A percentile compares a stretch with the other conserved stretches of the same genome.
phyloP scores from a whole-genome alignment of 23 red algal genomes.

The Agarophyton chilense region DNA sequence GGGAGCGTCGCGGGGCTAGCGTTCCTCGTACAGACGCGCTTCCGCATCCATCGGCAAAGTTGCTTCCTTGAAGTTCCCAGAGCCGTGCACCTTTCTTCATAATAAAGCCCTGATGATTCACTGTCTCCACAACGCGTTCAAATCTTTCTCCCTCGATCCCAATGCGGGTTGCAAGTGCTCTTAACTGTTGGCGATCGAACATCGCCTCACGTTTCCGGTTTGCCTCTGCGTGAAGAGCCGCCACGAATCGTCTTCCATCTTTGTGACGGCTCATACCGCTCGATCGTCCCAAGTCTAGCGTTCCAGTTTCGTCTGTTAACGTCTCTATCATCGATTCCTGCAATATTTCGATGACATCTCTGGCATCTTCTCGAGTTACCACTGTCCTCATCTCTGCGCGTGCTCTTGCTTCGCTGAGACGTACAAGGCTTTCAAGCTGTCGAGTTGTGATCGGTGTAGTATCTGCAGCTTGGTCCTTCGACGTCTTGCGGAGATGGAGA shows the following conservation, averaged over 20 bases:
- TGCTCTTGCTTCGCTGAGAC: conserved; percentile 91
- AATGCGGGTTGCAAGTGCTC: conserved; percentile 59
- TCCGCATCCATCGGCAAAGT: conserved; percentile 31
- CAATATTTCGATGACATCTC: conserved; percentile 93
- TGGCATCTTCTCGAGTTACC: conserved; percentile 80
- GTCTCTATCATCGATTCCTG: conserved; percentile 78
- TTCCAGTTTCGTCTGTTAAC: conserved; percentile 70
- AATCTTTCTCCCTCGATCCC: conserved; percentile 65
- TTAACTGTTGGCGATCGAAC: conserved; percentile 57
- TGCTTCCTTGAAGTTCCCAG: conserved; percentile 70
- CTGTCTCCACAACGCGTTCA: conserved; percentile 71
- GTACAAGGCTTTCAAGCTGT: conserved; percentile 91
- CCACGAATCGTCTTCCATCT: conserved; percentile 72
- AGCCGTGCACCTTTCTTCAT: conserved; percentile 60
- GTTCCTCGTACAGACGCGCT: neutral
- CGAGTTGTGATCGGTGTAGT: conserved; percentile 95
- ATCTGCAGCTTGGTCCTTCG: conserved; percentile 69
- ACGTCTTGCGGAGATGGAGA: conserved; percentile 66
- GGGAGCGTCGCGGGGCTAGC: neutral
- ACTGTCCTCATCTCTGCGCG: conserved; percentile 76
- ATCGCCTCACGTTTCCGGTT: conserved; percentile 51
- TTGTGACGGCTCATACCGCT: conserved; percentile 79
- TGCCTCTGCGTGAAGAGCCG: conserved; percentile 77
- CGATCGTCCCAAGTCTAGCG: conserved; percentile 72
- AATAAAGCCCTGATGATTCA: conserved; percentile 87